Evolutionary conservation across 2,329 filamentous ascomycete genomes (phyloP).

Genomic region (Dactylonectria estremocensis): DNA sequence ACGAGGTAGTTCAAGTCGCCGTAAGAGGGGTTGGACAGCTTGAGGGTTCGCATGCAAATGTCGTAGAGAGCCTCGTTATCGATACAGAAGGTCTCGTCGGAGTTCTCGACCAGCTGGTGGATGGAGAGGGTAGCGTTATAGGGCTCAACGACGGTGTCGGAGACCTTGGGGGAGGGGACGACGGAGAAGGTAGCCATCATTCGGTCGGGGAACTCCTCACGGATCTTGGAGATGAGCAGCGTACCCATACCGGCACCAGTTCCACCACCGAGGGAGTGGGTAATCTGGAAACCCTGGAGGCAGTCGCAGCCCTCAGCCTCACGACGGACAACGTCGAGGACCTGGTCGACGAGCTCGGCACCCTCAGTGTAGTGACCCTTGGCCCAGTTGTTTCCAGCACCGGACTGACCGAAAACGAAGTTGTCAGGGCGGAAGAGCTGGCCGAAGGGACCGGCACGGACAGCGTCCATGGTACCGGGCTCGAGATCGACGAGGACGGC

Average conservation of each 20-base stretch:
- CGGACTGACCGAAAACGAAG: constrained; percentile 99
- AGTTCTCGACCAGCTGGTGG: constrained; percentile 99
- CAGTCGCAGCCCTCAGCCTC: constrained; percentile 99
- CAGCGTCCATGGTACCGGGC: constrained; percentile 99
- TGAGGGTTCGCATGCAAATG: constrained; percentile 99
- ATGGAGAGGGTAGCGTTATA: constrained; percentile 99
- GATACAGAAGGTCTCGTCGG: constrained; percentile 99
- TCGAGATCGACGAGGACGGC: constrained; percentile 99
- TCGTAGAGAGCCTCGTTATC: constrained; percentile 99
- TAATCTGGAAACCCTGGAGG: constrained; percentile 99
- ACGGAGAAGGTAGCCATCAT: constrained; percentile 99
- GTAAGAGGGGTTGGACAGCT: constrained; percentile 98
- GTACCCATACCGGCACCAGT: constrained; percentile 99
- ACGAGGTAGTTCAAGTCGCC: constrained; percentile 99
- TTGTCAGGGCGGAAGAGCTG: constrained; percentile 99
- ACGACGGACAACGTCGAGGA: constrained; percentile 97
- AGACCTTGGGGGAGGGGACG: constrained; percentile 98
- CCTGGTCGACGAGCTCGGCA: constrained; percentile 98
- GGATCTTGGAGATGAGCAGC: constrained; percentile 99
- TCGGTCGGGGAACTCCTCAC: constrained; percentile 99
- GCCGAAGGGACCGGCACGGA: constrained; percentile 97
- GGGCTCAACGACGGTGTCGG: constrained; percentile 98
- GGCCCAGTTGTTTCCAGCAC: constrained; percentile 99
- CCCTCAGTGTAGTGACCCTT: constrained; percentile 99
- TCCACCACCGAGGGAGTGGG: constrained; percentile 99